Evolutionary conservation across 257 asterid genomes (phyloP).

Genomic region (Voacanga thouarsii): DNA sequence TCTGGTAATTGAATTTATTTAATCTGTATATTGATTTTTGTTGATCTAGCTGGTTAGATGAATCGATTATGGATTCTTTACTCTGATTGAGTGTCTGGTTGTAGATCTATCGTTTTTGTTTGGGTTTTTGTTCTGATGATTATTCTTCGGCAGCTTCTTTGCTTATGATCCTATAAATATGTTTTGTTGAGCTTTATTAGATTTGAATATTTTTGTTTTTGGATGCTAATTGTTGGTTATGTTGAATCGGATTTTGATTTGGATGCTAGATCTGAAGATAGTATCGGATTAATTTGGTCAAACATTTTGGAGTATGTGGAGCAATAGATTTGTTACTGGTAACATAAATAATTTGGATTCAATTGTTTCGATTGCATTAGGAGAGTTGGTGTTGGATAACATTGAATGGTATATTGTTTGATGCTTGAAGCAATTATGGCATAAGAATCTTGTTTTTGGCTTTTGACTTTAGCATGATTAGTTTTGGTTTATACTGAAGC

Average conservation of each 20-base stretch:
- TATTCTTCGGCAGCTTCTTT: not conserved
- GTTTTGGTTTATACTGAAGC: not conserved
- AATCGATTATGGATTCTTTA: too few species aligned
- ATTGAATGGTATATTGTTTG: not conserved
- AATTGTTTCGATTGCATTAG: not conserved
- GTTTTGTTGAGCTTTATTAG: not conserved
- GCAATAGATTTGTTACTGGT: too few species aligned
- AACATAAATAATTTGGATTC: not conserved
- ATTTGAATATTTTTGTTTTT: too few species aligned
- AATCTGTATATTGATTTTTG: too few species aligned
- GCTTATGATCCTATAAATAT: not conserved
- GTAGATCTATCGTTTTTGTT: not conserved
- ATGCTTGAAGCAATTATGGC: not conserved
- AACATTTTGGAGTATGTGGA: not conserved
- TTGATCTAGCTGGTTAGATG: too few species aligned
- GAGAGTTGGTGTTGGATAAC: not conserved
- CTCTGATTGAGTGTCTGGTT: too few species aligned
- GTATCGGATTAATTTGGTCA: not conserved
- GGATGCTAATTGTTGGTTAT: too few species aligned
- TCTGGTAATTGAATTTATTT: not conserved
- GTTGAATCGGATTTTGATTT: not conserved
- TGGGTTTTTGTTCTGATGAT: not conserved
- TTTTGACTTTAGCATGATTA: not conserved
- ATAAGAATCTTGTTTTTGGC: too few species aligned
- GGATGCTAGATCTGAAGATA: not conserved